These are phyloP conservation scores for Passiflora organensis DNA, from an alignment of 345 rosid genomes.

Conservation along the genomic window DNA sequence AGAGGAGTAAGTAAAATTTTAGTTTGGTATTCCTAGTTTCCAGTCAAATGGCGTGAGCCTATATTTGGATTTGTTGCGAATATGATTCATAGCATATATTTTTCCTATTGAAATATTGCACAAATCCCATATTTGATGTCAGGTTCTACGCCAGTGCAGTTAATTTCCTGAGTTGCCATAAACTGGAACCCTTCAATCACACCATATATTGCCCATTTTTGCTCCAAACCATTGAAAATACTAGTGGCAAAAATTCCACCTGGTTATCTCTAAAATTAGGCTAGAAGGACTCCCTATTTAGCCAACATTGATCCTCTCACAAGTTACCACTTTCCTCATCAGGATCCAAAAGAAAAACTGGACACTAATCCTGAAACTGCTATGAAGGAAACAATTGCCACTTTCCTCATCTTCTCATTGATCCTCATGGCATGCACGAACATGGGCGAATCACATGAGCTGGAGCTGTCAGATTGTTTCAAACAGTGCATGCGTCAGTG, in stretches of 20 bases:
- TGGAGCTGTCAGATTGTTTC: background rate
- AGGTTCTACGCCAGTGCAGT: too few species aligned
- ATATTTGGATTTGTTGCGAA: too few species aligned
- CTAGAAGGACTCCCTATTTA: background rate
- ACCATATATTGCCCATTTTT: too few species aligned
- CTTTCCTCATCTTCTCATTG: background rate
- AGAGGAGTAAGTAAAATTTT: too few species aligned
- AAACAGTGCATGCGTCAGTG: conserved; percentile 8
- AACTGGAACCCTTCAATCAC: too few species aligned
- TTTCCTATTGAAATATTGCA: too few species aligned
- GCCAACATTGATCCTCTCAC: background rate
- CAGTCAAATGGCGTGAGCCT: too few species aligned
- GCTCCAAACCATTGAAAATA: too few species aligned
- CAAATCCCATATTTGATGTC: too few species aligned
- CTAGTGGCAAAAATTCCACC: background rate
- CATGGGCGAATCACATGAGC: background rate
- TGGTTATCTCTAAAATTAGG: background rate
- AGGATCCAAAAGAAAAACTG: background rate
- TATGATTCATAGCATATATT: too few species aligned
- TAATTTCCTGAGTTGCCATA: too few species aligned
- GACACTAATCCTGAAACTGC: background rate
- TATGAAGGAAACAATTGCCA: background rate
- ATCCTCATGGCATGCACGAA: background rate
- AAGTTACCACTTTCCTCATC: background rate
- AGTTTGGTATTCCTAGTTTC: too few species aligned